Percentiles rank a stretch among this genome's conserved stretches.
These are phyloP conservation scores for Aspergillus sp. DNA, from an alignment of 2,329 filamentous ascomycete genomes.

Conservation along the genomic window DNA sequence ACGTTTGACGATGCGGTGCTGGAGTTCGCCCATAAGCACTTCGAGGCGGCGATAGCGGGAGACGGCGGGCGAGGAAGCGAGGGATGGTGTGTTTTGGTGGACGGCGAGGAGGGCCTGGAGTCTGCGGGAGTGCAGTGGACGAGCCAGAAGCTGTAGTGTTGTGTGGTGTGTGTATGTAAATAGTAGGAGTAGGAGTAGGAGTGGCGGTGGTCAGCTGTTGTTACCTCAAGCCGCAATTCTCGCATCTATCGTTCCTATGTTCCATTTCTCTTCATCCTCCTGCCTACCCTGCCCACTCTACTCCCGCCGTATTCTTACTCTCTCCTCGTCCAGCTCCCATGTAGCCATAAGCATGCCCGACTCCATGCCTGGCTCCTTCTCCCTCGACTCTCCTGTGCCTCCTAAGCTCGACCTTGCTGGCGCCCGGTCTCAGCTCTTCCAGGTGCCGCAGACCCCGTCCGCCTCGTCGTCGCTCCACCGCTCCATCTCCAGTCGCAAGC, in stretches of 20 bases:
- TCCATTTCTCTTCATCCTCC: neutral
- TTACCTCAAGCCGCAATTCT: neutral
- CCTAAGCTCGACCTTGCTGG: slow-evolving; percentile 31
- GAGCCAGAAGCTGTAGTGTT: slow-evolving; percentile 30
- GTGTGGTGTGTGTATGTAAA: neutral
- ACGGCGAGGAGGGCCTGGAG: slow-evolving; percentile 55
- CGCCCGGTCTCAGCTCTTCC: slow-evolving; percentile 29
- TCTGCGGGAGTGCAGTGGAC: slow-evolving; percentile 49
- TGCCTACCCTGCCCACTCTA: neutral
- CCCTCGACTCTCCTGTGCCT: slow-evolving; percentile 26
- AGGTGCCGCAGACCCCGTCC: slow-evolving; percentile 25
- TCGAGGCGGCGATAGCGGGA: slow-evolving; percentile 59
- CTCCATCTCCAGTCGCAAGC: slow-evolving; percentile 28
- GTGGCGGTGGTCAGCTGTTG: neutral
- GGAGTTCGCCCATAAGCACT: slow-evolving; percentile 58
- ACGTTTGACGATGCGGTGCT: slow-evolving; percentile 71
- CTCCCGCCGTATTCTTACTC: neutral
- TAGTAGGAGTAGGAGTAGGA: no score
- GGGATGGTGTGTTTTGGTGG: slow-evolving; percentile 81
- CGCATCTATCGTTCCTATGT: neutral
- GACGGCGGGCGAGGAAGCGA: slow-evolving; percentile 57
- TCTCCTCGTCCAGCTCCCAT: neutral
- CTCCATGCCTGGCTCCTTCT: slow-evolving; percentile 24
- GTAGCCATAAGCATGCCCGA: slow-evolving; percentile 2
- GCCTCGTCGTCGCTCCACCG: slow-evolving; percentile 30